Base-by-base conservation (phyloP, 495 filamentous ascomycete species). In the Xylaria castorea region DNA sequence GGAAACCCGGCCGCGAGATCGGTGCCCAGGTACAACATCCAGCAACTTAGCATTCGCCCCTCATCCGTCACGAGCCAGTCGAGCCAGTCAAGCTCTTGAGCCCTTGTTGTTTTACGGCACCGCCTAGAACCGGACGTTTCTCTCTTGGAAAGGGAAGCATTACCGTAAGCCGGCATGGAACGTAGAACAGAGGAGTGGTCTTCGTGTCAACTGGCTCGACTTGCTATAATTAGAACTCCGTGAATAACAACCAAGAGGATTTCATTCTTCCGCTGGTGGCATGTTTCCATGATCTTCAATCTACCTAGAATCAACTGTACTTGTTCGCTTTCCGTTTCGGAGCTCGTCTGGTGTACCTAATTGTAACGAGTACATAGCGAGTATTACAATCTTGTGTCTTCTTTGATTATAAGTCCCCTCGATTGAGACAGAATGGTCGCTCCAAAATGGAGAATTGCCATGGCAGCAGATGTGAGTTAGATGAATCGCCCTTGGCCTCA, bases 401-500 rank as follows among this genome's bases (percentile, higher is more conserved):
- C 25, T 20, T 60, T 42, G 20, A 22, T 38, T 38, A 5, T 27
- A 40, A 60, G 30, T 25, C 51, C 32, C 5, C 51, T 36, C 55
- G 3, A 69, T 14, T 40, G 32, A 63, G 34, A 74, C 42, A 63
- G 73, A 16, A 85, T 82, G 80, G 80, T 78, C 55, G 75, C 79
- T 69, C 82, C 81, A 66, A 80, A 80, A 72, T 86, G 84, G 84
- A 83, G 76, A 69, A 85, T 86, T 40, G 84, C 81, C 40, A 75
- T 86, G 67, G 84, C 83, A 62, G 81, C 82, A 74, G 84, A 86
- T 79, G 84, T 85, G 25, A 74, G 84, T 71, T 3, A 7, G 3
- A 36, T 65, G 20, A 58, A 3, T 32, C 14, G 36, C 27, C 50
- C 5, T 20, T 60, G 27, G 32, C 8, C 30, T 38, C 34, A 38